Base-by-base conservation (phyloP, 1,139 yeast genomes). In the Pichia sp. region DNA sequence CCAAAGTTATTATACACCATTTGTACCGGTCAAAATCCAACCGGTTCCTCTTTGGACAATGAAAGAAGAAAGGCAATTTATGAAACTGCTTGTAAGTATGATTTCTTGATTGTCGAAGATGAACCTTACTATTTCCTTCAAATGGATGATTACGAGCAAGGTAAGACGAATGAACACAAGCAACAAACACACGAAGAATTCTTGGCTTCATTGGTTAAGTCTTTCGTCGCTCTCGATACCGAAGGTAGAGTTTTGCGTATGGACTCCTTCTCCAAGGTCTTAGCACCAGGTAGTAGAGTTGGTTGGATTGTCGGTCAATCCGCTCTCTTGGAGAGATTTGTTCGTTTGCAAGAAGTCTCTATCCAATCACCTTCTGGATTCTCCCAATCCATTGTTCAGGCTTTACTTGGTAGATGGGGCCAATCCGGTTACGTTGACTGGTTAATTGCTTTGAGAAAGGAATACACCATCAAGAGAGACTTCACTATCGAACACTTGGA, bases 51-150 rank as follows among this genome's bases (percentile, higher is more conserved):
- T 30, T 64, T 87, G 50, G 66, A 79, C 36, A 62, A 55, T 14
- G 87, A 79, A 52, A 76, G 96, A 63, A 83, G 95, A 62, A 59
- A 64, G 47, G 72, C 67, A 34, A 71, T 87, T 44, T 86, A 86
- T 62, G 66, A 72, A 41, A 57, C 86, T 47, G 85, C 91, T 20
- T 77, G 75, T 52, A 76, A 83, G 62, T 78, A 85, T 58, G 94
- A 87, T 61, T 67, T 87, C 52, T 53, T 87, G 36, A 76, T 87
- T 48, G 63, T 86, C 35, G 96, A 87, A 64, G 96, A 87, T 59
- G 96, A 87, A 62, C 96, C 96, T 27, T 87, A 87, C 72, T 87
- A 83, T 68, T 87, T 84, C 67, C 67, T 87, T 56, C 96, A 86
- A 64, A 84, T 85, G 94, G 85, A 78, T 41, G 52, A 69, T 31